phyloP scores from a whole-genome alignment of 2,329 filamentous ascomycete species.

The Pseudocercospora fijiensis region DNA sequence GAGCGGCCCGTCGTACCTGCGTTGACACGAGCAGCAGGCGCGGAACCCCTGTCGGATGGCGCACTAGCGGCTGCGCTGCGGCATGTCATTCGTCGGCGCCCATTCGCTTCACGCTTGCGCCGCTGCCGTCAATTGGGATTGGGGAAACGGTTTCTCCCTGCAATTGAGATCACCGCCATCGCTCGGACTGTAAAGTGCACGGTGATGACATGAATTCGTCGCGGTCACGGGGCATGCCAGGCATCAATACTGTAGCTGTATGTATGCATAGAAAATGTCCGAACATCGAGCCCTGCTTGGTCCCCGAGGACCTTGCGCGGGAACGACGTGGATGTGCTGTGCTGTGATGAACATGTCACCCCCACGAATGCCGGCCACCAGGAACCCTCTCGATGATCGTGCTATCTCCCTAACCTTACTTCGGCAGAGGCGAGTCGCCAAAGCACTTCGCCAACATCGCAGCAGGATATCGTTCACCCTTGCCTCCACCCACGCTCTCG shows the following conservation, averaged over 20 bases:
- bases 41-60: not conserved
- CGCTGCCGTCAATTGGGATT: not conserved
- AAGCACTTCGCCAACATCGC: slow-evolving; percentile 34
- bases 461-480: slow-evolving; percentile 32
- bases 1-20: too few relatives aligned
- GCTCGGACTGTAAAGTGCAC: not conserved
- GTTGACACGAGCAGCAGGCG: not conserved
- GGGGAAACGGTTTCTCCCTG: not conserved
- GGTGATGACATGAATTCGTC: not conserved
- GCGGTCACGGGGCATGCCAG: not conserved
- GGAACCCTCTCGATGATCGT: not conserved
- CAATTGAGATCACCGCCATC: not conserved
- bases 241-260: not conserved
- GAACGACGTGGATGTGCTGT: not conserved
- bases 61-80: not conserved
- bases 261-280: not conserved
- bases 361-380: not conserved
- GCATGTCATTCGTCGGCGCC: not conserved
- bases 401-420: not conserved
- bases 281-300: not conserved
- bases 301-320: not conserved
- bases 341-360: not conserved
- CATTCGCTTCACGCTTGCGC: not conserved
- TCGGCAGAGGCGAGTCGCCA: slow-evolving; percentile 28
- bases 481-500: slow-evolving; percentile 35